Evolutionary conservation across 2,329 filamentous ascomycete genomes (phyloP), one percentile per base, ranked within the genome.

Genomic region (Tolypocladium paradoxum): DNA sequence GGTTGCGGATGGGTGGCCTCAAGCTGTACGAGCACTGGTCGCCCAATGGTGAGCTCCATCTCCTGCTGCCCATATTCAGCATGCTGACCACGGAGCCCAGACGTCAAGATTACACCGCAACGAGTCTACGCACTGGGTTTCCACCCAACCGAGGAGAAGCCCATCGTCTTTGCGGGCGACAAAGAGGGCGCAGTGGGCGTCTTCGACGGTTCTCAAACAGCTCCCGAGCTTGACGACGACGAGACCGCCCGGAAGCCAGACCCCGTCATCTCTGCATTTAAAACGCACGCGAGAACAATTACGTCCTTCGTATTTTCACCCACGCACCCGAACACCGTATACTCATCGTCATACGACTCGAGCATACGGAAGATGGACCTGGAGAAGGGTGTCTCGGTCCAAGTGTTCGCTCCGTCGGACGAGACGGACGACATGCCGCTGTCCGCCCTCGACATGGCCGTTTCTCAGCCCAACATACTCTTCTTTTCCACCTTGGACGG

Each of bases 171-270:
- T 65, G 92, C 92, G 0, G 92, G 92, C 12, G 93, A 99, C 63
- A 99, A 99, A 66, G 79, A 95, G 58, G 92, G 93, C 1, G 88
- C 90, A 27, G 76, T 97, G 54, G 93, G 93, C 0, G 82, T 99
- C 1, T 92, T 96, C 52, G 92, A 99, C 64, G 90, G 85, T 1
- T 91, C 88, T 0, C 90, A 95, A 59, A 78, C 79, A 3, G 72
- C 73, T 2, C 71, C 76, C n/a, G 72, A 78, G 6, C 73, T 77
- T 18, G 82, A 84, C 53, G 80, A 82, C 4, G 84, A 88, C 31
- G 85, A 88, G 9, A 85, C 76, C 1, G 79, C 76, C 1, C 79
- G 85, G 0, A 70, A 78, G 12, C 73, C 84, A 0, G 83, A 89
- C 36, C 91, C 91, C 0, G 78, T 83, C n/a, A 88, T 97, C 18